A percentile compares a stretch with the other conserved stretches of the same genome.
phyloP scores from a whole-genome alignment of 805 yeast species.

The Candida mattraensis region DNA sequence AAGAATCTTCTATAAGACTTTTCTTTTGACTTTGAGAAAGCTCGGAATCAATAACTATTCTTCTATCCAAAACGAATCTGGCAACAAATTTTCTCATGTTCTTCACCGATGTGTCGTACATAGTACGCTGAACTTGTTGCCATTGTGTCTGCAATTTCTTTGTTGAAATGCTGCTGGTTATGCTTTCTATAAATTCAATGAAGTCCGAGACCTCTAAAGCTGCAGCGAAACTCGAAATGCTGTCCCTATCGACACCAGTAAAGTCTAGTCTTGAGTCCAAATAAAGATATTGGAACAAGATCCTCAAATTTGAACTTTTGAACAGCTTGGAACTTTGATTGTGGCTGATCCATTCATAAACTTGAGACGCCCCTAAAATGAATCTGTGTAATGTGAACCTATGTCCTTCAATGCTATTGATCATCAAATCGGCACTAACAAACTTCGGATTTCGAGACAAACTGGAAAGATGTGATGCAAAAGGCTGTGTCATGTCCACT shows the following conservation, averaged over 20 bases:
- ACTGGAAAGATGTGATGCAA: slow-evolving; percentile 66
- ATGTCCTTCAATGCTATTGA: slow-evolving; percentile 20
- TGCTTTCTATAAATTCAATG: slow-evolving; percentile 30
- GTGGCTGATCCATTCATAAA: too few species aligned
- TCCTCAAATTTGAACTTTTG: too few species aligned
- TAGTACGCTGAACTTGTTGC: slow-evolving; percentile 33
- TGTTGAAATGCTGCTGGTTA: slow-evolving; percentile 18
- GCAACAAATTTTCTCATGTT: slow-evolving; percentile 35
- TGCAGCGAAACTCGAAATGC: slow-evolving; percentile 35
- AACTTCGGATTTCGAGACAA: slow-evolving; percentile 33
- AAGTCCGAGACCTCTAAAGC: slow-evolving; percentile 39
- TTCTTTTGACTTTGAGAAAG: slow-evolving; percentile 26
- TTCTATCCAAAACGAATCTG: slow-evolving; percentile 25
- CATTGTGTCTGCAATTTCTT: slow-evolving; percentile 32
- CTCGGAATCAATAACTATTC: slow-evolving; percentile 7
- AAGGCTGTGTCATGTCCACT: slow-evolving; percentile 67
- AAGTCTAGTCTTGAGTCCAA: slow-evolving; percentile 33
- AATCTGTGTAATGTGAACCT: slow-evolving; percentile 39
- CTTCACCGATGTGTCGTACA: slow-evolving; percentile 37
- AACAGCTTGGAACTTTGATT: too few species aligned
- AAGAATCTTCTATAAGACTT: slow-evolving; percentile 24
- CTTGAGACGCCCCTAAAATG: slow-evolving; percentile 40
- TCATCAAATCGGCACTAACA: slow-evolving; percentile 35
- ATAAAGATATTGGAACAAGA: slow-evolving; percentile 28
- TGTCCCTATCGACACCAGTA: slow-evolving; percentile 28